Evolutionary conservation across 257 asterid genomes (phyloP), one percentile per base, ranked within the genome.

Genomic region (Marsdenia floribunda): DNA sequence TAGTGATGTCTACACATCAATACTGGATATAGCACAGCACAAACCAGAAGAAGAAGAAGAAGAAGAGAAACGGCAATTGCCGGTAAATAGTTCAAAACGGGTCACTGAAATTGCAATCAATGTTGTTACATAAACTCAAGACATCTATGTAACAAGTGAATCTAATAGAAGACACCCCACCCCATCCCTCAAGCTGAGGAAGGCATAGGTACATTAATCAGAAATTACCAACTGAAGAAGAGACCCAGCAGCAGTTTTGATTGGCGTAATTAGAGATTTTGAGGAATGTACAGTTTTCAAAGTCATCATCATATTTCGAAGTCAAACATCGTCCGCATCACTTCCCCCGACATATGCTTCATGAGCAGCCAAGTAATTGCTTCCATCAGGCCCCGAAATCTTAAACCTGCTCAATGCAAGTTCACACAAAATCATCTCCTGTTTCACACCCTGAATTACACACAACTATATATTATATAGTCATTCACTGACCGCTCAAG

Each of bases 371-470:
- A 89, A 85, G 73, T 90, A 88, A 70, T 68, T 76, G 85, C 87
- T 87, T 73, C 91, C 98, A 59, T 89, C 92, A 0, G 98, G 98
- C 6, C 98, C 96, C 0, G 85, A 82, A 16, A 90, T 86, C 90
- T 90, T 89, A 76, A 82, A 88, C 88, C 98, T 90, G 87, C 78
- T 42, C 14, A 35, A 29, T 42, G 50, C 29, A 76, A 46, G 33
- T 42, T 44, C 49, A 7, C 29, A 70, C 71, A 75, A 82, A 70
- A 38, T 70, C 71, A 72, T 2, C 44, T 64, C 37, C 54, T 12
- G 47, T 3, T 50, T 38, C 19, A 54, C 38, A 73, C 44, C 29
- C 58, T 29, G 47, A 15, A 60, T 52, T 49, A 64, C 55, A 33
- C 46, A 69, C 49, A 44, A 44, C 49, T 44, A 54, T 60, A 40